Percentiles rank a stretch among this genome's conserved stretches.
Conservation (phyloP, 2,329 filamentous ascomycete species). For the Apiospora rasikravindrae region DNA sequence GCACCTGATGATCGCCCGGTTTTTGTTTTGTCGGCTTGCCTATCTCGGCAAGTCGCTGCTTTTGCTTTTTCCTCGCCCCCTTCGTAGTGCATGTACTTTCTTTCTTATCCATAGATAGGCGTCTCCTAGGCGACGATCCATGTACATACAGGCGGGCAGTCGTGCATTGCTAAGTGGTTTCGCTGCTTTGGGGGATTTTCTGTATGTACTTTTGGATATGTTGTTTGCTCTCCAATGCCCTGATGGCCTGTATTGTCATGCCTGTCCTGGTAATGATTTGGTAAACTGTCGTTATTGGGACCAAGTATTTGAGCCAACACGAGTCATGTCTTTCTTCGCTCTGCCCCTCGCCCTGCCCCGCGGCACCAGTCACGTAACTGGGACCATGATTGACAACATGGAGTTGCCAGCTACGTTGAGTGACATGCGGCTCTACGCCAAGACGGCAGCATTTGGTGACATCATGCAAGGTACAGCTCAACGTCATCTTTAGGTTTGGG, state of each 20-base stretch:
- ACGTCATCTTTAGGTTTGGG: slow-evolving; percentile 5
- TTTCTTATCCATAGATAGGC: not conserved
- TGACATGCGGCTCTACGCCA: slow-evolving; percentile 13
- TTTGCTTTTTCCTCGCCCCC: not conserved
- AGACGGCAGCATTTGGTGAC: slow-evolving; percentile 3
- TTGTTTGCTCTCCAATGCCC: not conserved
- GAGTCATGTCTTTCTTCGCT: not conserved
- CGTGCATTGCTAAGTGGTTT: slow-evolving; percentile 6
- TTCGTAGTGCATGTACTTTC: not conserved
- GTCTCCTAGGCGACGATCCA: not conserved
- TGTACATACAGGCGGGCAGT: not conserved
- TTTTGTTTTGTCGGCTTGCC: not conserved
- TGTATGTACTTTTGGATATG: not conserved
- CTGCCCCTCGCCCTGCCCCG: not conserved
- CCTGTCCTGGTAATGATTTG: not conserved
- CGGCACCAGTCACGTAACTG: not conserved
- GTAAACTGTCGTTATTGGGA: not conserved
- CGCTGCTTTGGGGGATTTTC: not conserved
- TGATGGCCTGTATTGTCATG: not conserved
- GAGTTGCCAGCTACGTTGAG: not conserved
- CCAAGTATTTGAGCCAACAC: not conserved
- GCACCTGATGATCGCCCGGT: not conserved
- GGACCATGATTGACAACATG: not conserved
- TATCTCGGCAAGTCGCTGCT: slow-evolving; percentile 9
- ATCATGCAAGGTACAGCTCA: slow-evolving; percentile 14